Evolutionary conservation across 2,329 filamentous ascomycete genomes (phyloP), one percentile per base, ranked within the genome.

Genomic region (Microdochium paspali): DNA sequence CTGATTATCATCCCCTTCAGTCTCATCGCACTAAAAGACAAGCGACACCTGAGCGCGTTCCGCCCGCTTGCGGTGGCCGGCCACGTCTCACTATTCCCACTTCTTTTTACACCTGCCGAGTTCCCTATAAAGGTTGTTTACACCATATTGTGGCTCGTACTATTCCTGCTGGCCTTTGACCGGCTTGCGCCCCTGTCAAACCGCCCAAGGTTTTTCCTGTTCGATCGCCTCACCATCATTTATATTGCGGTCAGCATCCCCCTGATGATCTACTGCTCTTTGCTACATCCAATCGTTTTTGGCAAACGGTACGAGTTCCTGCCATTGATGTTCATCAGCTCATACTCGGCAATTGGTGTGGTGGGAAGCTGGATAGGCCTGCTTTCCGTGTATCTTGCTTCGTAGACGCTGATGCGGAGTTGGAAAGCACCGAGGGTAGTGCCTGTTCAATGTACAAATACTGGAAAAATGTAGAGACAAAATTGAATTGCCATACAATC

Each of bases 331-430:
- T 93, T 97, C 62, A 96, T 84, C 56, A 97, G 91, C 71, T 86
- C 87, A 12, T 98, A 97, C 66, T 88, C 86, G 28, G 93, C 93
- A 4, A 73, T 97, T 49, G 93, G 93, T n/a, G 90, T 97, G 1
- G 82, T 96, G 18, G 90, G 89, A 3, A 97, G 93, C 67, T 97
- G 91, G 91, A 59, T 96, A 35, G 90, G 93, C 10, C 96, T 95
- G 63, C 80, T 90, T 70, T 87, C 95, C 26, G 90, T 97, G 45
- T 97, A 91, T 67, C 90, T 96, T 58, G 73, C 75, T 6, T 76
- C 74, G 28, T 79, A 65, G 50, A 10, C 23, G 3, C 23, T 40
- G n/a, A n/a, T n/a, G n/a, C n/a, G n/a, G n/a, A n/a, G n/a, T n/a
- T n/a, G n/a, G n/a, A n/a, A n/a, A n/a, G n/a, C n/a, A n/a, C n/a